A percentile compares a stretch with the other conserved stretches of the same genome.
Conservation (phyloP, 371 early-diverging fungal species). For the Haplosporangium sp. region DNA sequence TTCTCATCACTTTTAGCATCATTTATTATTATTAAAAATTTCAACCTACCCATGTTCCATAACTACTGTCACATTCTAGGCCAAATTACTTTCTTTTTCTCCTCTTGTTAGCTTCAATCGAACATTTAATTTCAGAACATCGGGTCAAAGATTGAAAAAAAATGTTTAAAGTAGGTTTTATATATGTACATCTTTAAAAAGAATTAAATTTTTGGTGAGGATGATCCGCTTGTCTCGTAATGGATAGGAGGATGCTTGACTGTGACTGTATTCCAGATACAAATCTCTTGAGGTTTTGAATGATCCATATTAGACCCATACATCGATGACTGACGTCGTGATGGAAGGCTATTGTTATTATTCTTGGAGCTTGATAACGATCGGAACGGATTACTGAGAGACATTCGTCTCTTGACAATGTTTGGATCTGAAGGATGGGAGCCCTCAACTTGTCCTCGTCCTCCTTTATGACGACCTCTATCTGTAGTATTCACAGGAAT, state of each 20-base stretch:
- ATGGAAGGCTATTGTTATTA: background rate
- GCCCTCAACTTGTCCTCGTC: background rate
- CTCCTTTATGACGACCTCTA: background rate
- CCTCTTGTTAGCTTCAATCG: too few relatives aligned
- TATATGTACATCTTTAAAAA: background rate
- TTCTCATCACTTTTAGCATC: background rate
- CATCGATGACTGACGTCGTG: background rate
- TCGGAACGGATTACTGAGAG: constrained; percentile 29
- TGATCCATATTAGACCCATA: background rate
- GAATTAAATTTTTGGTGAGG: too few relatives aligned
- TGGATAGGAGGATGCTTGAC: background rate
- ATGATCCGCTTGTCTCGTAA: background rate
- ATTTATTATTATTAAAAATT: background rate
- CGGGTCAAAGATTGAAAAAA: background rate
- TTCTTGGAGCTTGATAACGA: constrained; percentile 15
- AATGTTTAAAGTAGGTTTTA: background rate
- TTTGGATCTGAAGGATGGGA: background rate
- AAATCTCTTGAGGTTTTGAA: background rate
- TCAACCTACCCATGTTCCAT: background rate
- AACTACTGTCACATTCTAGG: background rate
- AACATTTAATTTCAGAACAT: too few relatives aligned
- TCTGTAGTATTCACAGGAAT: background rate
- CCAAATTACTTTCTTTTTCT: too few relatives aligned
- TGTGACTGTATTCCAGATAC: background rate
- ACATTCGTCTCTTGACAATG: constrained; percentile 27